Base-by-base conservation (phyloP, 1,284 basidiomycete genomes). In the Fistulinella cinereoalba region DNA sequence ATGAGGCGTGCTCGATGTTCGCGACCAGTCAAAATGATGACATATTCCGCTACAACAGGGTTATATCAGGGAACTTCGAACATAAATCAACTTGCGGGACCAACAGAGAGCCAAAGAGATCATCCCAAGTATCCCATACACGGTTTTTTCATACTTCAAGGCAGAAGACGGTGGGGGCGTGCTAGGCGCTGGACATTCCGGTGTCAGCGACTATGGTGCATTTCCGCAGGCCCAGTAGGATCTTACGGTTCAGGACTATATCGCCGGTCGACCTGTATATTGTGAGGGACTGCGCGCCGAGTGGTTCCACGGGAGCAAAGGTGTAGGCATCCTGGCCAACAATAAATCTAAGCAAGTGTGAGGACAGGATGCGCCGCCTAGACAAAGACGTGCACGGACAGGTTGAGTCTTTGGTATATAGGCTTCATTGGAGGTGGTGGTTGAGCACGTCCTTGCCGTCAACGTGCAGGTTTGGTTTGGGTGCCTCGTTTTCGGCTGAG, bases 21-120 rank as follows among this genome's bases (percentile, higher is more conserved):
- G 47, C 93, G 83, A 39, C 84, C 85, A 40, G 92, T 97, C 56
- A 98, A 79, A 42, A 97, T 78, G 52, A 99, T 81, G 42, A 99
- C 71, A 69, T 97, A 98, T 69, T 98, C 95, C 61, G 92, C 93
- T 96, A 57, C 32, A 15, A 23, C 21, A 54, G 23, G 34, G 18
- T 24, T 37, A 22, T 29, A 54, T 53, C 43, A 25, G 29, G 46
- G 27, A 32, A 7, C 33, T 33, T 33, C 6, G 24, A 37, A 32
- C 11, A 15, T 31, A 43, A 40, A 37, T 43, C 43, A 49, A 37
- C 22, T 21, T 24, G 38, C 24, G 16, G 41, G 31, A 76, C 88
- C 56, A 63, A 95, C 92, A 89, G 51, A 89, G 74, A n/a, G 90
- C 80, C 47, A 97, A 73, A 16, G 87, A 86, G 56, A 97, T 84